Percentiles rank a stretch among this genome's conserved stretches.
Evolutionary conservation across 495 filamentous ascomycete genomes (phyloP).

Genomic region (Cercophora newfieldiana): DNA sequence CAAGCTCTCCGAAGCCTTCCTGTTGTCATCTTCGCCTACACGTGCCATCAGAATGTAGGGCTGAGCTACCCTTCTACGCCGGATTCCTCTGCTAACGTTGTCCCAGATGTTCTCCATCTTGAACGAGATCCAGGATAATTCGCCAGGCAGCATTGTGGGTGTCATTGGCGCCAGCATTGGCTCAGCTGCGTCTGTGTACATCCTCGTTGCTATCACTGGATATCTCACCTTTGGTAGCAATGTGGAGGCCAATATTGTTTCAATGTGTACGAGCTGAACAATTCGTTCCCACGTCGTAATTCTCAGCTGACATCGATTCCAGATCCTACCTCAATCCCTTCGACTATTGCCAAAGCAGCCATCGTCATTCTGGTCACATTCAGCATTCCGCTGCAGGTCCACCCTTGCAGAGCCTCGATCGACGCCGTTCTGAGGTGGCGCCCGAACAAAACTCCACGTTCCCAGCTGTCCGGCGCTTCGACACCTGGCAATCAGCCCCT

Average conservation of each 20-base stretch:
- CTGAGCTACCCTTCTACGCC: not conserved
- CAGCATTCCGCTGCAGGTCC: slow-evolving; percentile 91
- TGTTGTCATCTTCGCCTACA: slow-evolving; percentile 96
- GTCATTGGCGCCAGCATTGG: slow-evolving; percentile 86
- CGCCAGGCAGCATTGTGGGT: slow-evolving; percentile 69
- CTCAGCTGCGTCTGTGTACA: slow-evolving; percentile 73
- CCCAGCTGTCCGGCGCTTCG: slow-evolving; percentile 29
- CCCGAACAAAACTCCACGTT: slow-evolving; percentile 78
- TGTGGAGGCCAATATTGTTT: slow-evolving; percentile 86
- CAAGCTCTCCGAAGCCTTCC: slow-evolving; percentile 82
- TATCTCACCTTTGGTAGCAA: slow-evolving; percentile 92
- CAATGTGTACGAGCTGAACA: slow-evolving; percentile 70
- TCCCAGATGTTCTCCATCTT: slow-evolving; percentile 95
- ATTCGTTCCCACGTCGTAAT: not conserved
- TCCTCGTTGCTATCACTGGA: slow-evolving; percentile 90
- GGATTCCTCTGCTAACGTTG: slow-evolving; percentile 8
- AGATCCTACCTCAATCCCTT: slow-evolving; percentile 74
- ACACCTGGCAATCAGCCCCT: slow-evolving; percentile 45
- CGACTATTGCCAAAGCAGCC: slow-evolving; percentile 89
- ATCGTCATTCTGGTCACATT: slow-evolving; percentile 98
- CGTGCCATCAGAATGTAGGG: slow-evolving; percentile 93
- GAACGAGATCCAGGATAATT: slow-evolving; percentile 89
- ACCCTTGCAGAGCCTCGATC: slow-evolving; percentile 89
- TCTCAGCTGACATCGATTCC: slow-evolving; percentile 17
- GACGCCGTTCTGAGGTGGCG: slow-evolving; percentile 94